A percentile compares a stretch with the other conserved stretches of the same genome.
Conservation (phyloP, 257 asterid genomes). For the Verbena officinalis region DNA sequence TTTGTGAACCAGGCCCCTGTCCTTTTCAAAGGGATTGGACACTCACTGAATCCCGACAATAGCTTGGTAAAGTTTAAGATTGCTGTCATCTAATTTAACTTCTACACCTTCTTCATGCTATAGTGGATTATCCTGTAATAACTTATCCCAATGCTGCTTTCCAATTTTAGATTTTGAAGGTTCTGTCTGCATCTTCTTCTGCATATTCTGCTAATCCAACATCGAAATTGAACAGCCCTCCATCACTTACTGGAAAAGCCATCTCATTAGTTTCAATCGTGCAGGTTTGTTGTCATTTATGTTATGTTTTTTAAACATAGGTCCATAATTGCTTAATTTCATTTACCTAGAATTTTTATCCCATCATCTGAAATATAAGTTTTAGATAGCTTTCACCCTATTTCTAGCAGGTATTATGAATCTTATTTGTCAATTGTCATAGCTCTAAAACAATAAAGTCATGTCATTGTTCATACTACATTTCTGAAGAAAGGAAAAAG, state of each 20-base stretch:
- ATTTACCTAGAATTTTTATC: background rate
- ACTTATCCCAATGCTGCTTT: slow-evolving; percentile 16
- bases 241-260: slow-evolving; percentile 62
- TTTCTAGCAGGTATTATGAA: background rate
- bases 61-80: slow-evolving; percentile 57
- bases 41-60: slow-evolving; percentile 63
- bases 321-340: background rate
- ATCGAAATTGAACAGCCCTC: slow-evolving; percentile 57
- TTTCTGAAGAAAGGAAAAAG: background rate
- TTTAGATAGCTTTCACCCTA: background rate
- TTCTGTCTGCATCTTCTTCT: slow-evolving; percentile 74
- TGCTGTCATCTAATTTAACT: slow-evolving; percentile 3
- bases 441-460: background rate
- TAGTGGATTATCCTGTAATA: background rate
- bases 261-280: slow-evolving; percentile 74
- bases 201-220: slow-evolving; percentile 74
- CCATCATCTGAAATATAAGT: background rate
- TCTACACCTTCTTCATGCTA: slow-evolving; percentile 2
- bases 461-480: background rate
- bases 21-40: slow-evolving; percentile 76
- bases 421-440: background rate
- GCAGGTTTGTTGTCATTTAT: slow-evolving; percentile 48
- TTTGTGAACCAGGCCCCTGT: slow-evolving; percentile 65
- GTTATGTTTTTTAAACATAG: background rate
- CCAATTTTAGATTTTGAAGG: slow-evolving; percentile 58